Evolutionary conservation across 106 monocot genomes (phyloP).

Genomic region (Dendrobium huoshanense): DNA sequence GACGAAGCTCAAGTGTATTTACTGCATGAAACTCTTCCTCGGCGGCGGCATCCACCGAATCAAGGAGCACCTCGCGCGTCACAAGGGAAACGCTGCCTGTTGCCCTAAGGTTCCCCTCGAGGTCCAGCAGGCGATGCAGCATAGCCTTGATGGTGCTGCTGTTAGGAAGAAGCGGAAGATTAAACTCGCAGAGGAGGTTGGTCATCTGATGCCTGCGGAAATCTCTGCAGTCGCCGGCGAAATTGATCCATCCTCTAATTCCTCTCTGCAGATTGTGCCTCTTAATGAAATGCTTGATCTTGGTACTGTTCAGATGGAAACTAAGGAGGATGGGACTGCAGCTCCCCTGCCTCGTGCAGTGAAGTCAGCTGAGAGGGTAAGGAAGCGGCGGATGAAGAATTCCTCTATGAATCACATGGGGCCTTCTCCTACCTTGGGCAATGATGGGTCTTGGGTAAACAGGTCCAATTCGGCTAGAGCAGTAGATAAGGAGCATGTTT

Average conservation of each 20-base stretch:
- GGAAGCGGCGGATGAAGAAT: conserved; percentile 19
- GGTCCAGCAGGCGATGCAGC: conserved; percentile 74
- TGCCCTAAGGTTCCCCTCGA: conserved; percentile 77
- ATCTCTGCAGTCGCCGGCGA: conserved; percentile 6
- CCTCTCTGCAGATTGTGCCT: conserved; percentile 15
- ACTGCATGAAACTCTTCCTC: conserved; percentile 77
- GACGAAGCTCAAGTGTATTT: conserved; percentile 71
- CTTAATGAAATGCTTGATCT: conserved; percentile 29
- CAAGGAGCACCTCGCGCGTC: conserved; percentile 94
- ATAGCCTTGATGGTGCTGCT: conserved; percentile 63
- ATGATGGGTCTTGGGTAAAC: background rate
- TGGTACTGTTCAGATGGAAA: conserved; percentile 19
- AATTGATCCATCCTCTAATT: background rate
- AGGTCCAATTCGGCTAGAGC: conserved; percentile 9
- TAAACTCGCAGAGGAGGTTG: conserved; percentile 51
- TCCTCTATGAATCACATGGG: conserved; percentile 10
- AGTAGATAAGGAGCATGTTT: conserved; percentile 50
- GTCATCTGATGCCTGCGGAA: conserved; percentile 18
- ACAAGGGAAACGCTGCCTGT: conserved; percentile 88
- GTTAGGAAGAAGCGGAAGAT: conserved; percentile 61
- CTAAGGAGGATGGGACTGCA: conserved; percentile 21
- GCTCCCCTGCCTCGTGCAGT: background rate
- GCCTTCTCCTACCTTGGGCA: background rate
- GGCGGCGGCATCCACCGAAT: conserved; percentile 97
- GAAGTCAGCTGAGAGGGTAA: conserved; percentile 19